Conservation (phyloP, 2,329 filamentous ascomycete species). For the Fusarium acutatum region DNA sequence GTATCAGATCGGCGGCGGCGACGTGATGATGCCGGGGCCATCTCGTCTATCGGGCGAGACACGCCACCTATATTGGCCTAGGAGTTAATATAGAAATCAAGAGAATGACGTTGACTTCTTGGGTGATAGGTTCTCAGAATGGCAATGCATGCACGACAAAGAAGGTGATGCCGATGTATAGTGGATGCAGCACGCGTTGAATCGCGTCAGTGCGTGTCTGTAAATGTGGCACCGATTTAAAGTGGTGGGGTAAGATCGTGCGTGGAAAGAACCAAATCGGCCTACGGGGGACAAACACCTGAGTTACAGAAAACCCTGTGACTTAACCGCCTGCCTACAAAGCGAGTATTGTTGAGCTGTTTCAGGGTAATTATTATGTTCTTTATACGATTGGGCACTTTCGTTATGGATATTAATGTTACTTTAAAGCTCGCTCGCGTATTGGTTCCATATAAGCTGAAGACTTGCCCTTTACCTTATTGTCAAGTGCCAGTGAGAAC, state of each 20-base stretch:
- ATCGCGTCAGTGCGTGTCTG: constrained; percentile 35
- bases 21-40: constrained; percentile 45
- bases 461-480: not conserved
- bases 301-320: not conserved
- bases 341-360: not conserved
- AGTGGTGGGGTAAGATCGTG: constrained; percentile 34
- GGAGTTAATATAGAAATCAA: not conserved
- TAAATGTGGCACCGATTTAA: constrained; percentile 31
- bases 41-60: constrained; percentile 19
- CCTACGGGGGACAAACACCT: not conserved
- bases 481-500: not conserved
- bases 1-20: constrained; percentile 56
- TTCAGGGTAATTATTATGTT: not conserved
- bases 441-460: not conserved
- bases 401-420: not conserved
- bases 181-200: constrained; percentile 31
- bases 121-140: not conserved
- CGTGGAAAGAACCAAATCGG: not conserved
- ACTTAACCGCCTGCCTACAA: not conserved
- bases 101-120: not conserved
- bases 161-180: not conserved
- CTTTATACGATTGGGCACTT: not conserved
- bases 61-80: not conserved
- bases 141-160: not conserved
- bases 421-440: not conserved